Evolutionary conservation across 1,284 basidiomycete species (phyloP), one percentile per base, ranked within the genome.

Genomic region (Nidula niveotomentosa): DNA sequence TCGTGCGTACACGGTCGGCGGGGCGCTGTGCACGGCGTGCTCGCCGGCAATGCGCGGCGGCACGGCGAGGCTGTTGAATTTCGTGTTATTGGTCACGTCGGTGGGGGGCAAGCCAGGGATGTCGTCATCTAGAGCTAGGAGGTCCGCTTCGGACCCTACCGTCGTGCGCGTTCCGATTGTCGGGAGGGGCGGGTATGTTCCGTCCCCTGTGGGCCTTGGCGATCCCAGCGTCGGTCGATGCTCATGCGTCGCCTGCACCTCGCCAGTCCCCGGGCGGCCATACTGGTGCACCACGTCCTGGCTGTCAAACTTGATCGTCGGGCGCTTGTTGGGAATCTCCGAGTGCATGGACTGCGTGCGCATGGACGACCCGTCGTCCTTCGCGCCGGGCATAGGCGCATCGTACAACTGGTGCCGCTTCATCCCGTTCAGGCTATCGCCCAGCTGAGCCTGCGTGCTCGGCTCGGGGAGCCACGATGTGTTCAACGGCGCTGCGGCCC

Each of bases 331-430:
- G 57, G 68, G 58, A 9, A 59, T 30, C 57, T 73, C 62, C 51
- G 75, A 69, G 60, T 59, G 57, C 59, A 60, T 57, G 13, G 69
- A 68, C 6, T 73, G 62, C 51, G 75, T 69, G 59, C 59, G 57
- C 59, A 61, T 57, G 13, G 69, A 68, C 8, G 65, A 58, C 3
- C 63, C 64, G 49, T 66, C 64, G 52, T 67, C 59, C 46, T 56
- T 56, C 39, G 58, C 48, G 45, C 62, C 53, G 1, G 76, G 78
- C 60, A 93, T 77, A 6, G 91, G 91, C 8, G 88, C 80, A 62
- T 94, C 91, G 64, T 89, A 93, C 15, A 94, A 76, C 61, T 93
- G 86, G 63, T 92, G 90, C n/a, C 91, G 79, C 58, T 80, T 77
- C 62, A 93, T 62, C 15, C 81, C 81, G 8, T 61, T 58, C 2